These are phyloP conservation scores for Venturia nashicola DNA, from an alignment of 2,329 filamentous ascomycete species.

Conservation along the genomic window DNA sequence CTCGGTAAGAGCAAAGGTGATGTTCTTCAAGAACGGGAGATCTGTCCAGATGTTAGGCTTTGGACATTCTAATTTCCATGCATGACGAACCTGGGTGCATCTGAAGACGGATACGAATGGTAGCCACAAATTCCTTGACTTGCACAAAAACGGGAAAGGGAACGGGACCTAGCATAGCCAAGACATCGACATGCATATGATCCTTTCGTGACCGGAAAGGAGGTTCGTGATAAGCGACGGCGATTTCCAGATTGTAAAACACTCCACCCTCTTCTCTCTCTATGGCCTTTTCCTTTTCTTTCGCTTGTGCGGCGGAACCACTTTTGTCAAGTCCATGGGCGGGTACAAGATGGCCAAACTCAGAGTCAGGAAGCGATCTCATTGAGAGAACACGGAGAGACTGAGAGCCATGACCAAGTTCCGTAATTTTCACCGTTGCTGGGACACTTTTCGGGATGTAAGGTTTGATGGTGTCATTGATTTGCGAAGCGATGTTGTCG, in stretches of 20 bases:
- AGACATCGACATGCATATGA: not conserved
- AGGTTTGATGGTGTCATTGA: slow-evolving; percentile 1
- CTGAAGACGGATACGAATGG: not conserved
- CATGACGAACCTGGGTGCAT: not conserved
- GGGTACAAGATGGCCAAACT: not conserved
- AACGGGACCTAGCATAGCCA: not conserved
- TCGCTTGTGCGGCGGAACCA: not conserved
- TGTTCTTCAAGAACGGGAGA: not conserved
- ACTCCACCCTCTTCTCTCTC: not conserved
- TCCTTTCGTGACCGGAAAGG: not conserved
- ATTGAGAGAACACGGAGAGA: not conserved
- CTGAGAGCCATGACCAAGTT: slow-evolving; percentile 1
- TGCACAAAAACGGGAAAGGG: not conserved
- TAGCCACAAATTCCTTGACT: not conserved
- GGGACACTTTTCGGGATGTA: not conserved
- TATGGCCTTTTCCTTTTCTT: not conserved
- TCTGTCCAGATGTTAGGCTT: not conserved
- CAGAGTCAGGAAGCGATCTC: not conserved
- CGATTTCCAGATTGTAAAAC: slow-evolving; percentile 1
- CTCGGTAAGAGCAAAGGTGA: not conserved
- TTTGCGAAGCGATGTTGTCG: not conserved
- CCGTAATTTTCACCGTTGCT: not conserved
- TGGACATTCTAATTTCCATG: not conserved
- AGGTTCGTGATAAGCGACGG: not conserved
- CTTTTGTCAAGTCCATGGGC: not conserved